Evolutionary conservation across 345 rosid species (phyloP).

Genomic region (Gossypium thurberi): DNA sequence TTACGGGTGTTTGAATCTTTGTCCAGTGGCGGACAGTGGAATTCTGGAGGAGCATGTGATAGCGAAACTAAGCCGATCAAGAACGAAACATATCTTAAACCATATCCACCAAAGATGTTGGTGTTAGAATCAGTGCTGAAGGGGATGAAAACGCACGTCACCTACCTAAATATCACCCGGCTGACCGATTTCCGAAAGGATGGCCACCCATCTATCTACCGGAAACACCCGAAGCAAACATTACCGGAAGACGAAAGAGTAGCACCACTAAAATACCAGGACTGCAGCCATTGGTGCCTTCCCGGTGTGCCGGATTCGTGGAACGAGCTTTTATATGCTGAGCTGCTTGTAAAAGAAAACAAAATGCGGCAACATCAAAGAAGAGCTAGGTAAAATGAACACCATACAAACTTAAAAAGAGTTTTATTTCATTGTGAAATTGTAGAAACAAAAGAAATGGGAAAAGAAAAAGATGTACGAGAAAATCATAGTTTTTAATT

Average conservation of each 20-base stretch:
- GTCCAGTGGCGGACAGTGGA: slow-evolving; percentile 96
- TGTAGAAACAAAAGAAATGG: slow-evolving; percentile 13
- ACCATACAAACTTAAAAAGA: not conserved
- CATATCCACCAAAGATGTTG: slow-evolving; percentile 73
- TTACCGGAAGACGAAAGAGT: slow-evolving; percentile 38
- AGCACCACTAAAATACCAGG: slow-evolving; percentile 60
- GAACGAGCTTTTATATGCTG: slow-evolving; percentile 82
- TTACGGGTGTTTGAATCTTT: not conserved
- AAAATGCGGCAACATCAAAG: slow-evolving; percentile 36
- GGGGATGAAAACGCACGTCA: slow-evolving; percentile 74
- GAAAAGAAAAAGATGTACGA: slow-evolving; percentile 3
- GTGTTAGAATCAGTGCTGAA: slow-evolving; percentile 65
- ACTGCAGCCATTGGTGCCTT: slow-evolving; percentile 99
- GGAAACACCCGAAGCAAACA: slow-evolving; percentile 44
- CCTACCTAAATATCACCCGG: slow-evolving; percentile 74
- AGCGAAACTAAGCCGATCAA: slow-evolving; percentile 78
- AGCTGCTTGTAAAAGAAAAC: slow-evolving; percentile 51
- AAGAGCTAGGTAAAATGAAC: slow-evolving; percentile 29
- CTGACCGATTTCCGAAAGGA: slow-evolving; percentile 88
- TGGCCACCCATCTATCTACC: slow-evolving; percentile 86
- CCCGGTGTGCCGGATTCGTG: slow-evolving; percentile 94
- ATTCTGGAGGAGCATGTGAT: slow-evolving; percentile 90
- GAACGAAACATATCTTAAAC: slow-evolving; percentile 56
- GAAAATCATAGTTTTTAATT: not conserved
- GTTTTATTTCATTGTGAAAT: slow-evolving; percentile 6